phyloP scores from a whole-genome alignment of 2,329 filamentous ascomycete genomes.

The Pseudopithomyces maydicus region DNA sequence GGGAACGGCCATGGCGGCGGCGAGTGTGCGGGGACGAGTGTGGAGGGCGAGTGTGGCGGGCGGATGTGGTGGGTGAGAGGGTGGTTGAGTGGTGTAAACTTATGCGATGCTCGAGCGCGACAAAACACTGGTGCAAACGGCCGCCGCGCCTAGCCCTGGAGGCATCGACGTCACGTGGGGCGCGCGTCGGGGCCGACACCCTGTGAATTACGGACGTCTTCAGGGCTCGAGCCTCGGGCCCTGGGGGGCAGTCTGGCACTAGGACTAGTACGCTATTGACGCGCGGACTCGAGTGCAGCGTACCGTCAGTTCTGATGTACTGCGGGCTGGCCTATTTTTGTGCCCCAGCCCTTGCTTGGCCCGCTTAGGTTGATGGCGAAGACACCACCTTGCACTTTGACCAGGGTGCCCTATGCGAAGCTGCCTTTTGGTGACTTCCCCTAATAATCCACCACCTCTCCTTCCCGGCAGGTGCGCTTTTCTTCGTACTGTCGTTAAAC shows the following conservation, averaged over 20 bases:
- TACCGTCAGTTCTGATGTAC: not conserved
- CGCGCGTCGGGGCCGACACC: no score
- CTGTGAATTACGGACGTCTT: not conserved
- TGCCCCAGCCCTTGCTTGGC: slow-evolving; percentile 19
- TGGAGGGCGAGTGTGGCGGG: not conserved
- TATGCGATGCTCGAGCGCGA: not conserved
- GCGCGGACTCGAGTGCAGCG: not conserved
- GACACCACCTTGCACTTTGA: slow-evolving; percentile 41
- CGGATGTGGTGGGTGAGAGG: not conserved
- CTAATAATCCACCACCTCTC: slow-evolving; percentile 26
- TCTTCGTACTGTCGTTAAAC: slow-evolving; percentile 45
- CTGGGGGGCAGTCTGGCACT: no score
- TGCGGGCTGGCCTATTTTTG: slow-evolving; percentile 21
- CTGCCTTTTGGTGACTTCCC: slow-evolving; percentile 6
- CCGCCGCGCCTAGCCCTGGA: not conserved
- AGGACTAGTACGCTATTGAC: not conserved
- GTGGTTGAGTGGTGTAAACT: not conserved
- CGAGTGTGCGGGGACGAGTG: not conserved
- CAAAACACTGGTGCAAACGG: not conserved
- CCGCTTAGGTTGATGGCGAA: slow-evolving; percentile 11
- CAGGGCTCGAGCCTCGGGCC: no score
- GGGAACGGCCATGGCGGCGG: slow-evolving; percentile 33
- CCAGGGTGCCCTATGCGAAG: slow-evolving; percentile 27
- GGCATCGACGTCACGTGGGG: not conserved
- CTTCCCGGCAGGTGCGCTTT: slow-evolving; percentile 26